Base-by-base conservation (phyloP, 768 basidiomycete genomes). In the Solioccasus polychromus region DNA sequence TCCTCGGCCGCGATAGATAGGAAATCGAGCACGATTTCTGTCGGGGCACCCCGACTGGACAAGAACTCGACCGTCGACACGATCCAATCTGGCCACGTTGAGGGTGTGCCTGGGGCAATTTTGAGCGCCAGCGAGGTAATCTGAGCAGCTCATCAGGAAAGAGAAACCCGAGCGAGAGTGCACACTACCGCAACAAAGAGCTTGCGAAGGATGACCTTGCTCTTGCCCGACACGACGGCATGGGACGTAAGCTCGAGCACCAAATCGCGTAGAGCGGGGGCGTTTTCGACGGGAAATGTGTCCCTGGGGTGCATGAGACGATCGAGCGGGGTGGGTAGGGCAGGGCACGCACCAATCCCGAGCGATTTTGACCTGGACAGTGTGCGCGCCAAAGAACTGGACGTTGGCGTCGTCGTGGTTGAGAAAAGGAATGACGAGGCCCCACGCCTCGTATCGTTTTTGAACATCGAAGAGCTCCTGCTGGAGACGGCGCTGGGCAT, bases 361-460 rank as follows among this genome's bases (percentile, higher is more conserved):
- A 12, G 87, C 82, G 52, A 95, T 91, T 77, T 97, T 97, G 50
- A 94, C 88, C 60, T 94, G 91, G 3, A 86, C 80, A 0, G 91
- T 96, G 57, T 96, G 93, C 5, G 93, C 92, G 3, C 92, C 92
- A 59, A 92, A 95, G 75, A 95, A 97, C 62, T 93, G 88, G 9
- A 95, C 89, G 58, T 91, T 91, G 42, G 76, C 75, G 64, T 94
- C 86, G 23, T 72, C 68, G 57, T 85, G 73, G 12, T 82, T 74
- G 20, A 92, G 68, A 51, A 93, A 76, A 0, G 90, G 89, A 28
- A 88, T 74, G 17, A 92, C 80, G 37, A 93, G 69, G 8, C 88
- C 89, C 91, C 89, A 93, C 3, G 88, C 88, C 55, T 88, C 87
- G 44, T 77, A 81, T 41, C 74, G 70, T 55, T 83, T 86, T 64